Conservation (phyloP, 345 rosid species). For the Salix exigua region DNA sequence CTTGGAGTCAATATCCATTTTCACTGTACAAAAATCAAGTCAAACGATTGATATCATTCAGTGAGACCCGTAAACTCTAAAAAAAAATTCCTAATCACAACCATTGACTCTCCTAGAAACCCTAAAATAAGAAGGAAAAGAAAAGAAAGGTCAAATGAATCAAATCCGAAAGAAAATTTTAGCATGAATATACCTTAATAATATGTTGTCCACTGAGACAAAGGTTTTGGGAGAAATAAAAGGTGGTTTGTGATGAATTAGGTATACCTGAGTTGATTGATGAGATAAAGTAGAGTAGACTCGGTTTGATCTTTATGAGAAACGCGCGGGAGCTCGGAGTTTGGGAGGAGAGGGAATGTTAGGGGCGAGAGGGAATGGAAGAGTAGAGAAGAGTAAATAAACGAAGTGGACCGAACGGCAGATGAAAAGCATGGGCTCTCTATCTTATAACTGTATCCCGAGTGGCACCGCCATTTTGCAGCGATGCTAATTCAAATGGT, state of each 20-base stretch:
- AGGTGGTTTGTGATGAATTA: not conserved
- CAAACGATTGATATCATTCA: not conserved
- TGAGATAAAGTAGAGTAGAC: not conserved
- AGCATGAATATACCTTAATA: not conserved
- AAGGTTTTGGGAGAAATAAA: not conserved
- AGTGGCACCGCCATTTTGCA: no score
- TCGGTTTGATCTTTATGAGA: not conserved
- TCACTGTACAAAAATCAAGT: not conserved
- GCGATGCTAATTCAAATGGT: no score
- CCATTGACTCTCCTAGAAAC: not conserved
- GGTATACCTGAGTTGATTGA: not conserved
- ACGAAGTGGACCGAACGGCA: no score
- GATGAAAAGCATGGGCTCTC: no score
- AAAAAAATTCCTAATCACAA: not conserved
- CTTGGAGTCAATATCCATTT: slow-evolving; percentile 53
- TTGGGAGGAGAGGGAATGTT: not conserved
- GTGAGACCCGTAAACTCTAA: not conserved
- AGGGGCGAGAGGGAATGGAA: not conserved
- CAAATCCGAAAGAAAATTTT: not conserved
- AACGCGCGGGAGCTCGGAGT: not conserved
- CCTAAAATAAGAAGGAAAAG: not conserved
- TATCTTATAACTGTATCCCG: no score
- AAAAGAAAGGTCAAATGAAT: not conserved
- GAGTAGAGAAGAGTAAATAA: not conserved
- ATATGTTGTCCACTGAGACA: not conserved